A percentile compares a stretch with the other conserved stretches of the same genome.
phyloP scores from a whole-genome alignment of 176 grass and related monocot species.

The Ananas comosus region DNA sequence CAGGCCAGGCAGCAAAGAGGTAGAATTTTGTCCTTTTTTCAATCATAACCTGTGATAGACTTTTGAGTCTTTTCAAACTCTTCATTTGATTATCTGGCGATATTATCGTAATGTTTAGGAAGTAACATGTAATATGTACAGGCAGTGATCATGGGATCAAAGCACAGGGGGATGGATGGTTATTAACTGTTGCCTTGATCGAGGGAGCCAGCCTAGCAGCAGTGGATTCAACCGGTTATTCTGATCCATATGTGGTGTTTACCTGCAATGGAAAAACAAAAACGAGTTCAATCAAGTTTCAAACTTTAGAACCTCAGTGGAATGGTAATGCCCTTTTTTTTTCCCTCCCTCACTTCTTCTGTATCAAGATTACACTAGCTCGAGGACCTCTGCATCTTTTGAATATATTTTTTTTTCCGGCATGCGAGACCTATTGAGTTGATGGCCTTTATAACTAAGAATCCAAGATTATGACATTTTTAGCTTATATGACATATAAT shows the following conservation, averaged over 20 bases:
- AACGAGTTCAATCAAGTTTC: conserved; percentile 96
- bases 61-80: no score
- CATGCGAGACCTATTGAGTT: not conserved
- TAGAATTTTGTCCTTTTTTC: conserved; percentile 18
- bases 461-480: no score
- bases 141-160: conserved; percentile 76
- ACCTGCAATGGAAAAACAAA: conserved; percentile 85
- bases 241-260: conserved; percentile 97
- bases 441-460: no score
- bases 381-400: not conserved
- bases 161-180: conserved; percentile 85
- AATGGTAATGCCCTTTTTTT: conserved; percentile 46
- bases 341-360: not conserved
- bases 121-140: conserved; percentile 22
- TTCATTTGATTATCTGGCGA: not conserved
- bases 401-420: not conserved
- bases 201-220: conserved; percentile 61
- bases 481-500: no score
- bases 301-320: conserved; percentile 82
- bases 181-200: conserved; percentile 79
- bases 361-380: not conserved
- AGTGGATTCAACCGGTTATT: conserved; percentile 57
- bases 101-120: conserved; percentile 5
- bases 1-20: conserved; percentile 78
- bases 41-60: not conserved